Evolutionary conservation across 805 yeast genomes (phyloP), one percentile per base, ranked within the genome.

Genomic region (Wickerhamomyces mucosus): DNA sequence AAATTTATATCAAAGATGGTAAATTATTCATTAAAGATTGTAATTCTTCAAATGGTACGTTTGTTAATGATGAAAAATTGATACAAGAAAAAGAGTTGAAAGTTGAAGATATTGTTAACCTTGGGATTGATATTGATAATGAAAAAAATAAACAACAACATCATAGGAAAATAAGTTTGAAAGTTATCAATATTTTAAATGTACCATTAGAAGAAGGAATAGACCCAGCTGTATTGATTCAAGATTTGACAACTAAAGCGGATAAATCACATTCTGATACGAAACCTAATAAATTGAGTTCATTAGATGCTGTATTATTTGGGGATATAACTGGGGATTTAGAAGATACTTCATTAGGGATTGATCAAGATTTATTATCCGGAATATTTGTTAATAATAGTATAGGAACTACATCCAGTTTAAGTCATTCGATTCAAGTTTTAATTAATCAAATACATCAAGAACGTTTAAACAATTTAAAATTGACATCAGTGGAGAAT

Each of bases 11-110:
- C 22, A 92, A 83, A 43, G 63, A 72, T 13, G 86, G 88, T 5
- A 69, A 68, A 37, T 66, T 94, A 15, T 84, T 67, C 65, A 68
- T 92, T 17, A 74, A 78, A 42, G 99, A 92, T 58, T 68, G 86
- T 48, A 85, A 86, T 35, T 80, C 94, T 3, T 81, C 95, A 16
- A 92, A 92, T 56, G 99, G 99, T 8, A 89, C 98, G 0, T 94
- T 80, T 53, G 72, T 92, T 29, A 92, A 92, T 53, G 83, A 77
- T 21, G 64, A 59, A 26, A 76, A 86, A 39, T 65, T 92, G 35
- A 58, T 61, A 9, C 45, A 48, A 32, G 79, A 74, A 27, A 72
- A 71, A 15, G 83, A 77, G 42, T 56, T 92, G 30, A 67, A 75
- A 34, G 64, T 75, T n/a, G 88, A 83, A 17, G 98, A 92, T 55